Evolutionary conservation across 2,329 filamentous ascomycete genomes (phyloP), one percentile per base, ranked within the genome.

Genomic region (Fusarium foetens): DNA sequence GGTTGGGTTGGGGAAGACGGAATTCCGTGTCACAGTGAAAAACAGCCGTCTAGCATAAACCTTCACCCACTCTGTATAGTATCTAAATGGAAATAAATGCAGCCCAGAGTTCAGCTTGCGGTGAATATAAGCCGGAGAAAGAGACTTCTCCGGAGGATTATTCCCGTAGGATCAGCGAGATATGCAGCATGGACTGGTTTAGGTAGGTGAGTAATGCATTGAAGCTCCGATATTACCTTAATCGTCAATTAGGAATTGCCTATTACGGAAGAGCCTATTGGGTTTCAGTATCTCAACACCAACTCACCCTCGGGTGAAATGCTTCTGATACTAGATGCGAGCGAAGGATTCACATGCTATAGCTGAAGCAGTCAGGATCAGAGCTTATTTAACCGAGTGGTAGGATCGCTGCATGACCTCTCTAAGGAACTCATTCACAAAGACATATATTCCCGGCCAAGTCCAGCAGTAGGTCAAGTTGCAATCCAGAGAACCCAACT

Each of bases 261-360:
- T 8, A 35, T 19, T 7, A 8, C 17, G 7, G 17, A 27, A 7
- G n/a, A n/a, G 4, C 54, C 54, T 58, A 58, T 49, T 2, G 31
- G 23, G 8, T 1, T 14, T 49, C 13, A 19, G 31, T 9, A 19
- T 49, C 31, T 23, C 4, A 8, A 48, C 54, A 58, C 54, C 23
- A 49, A 49, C 8, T 58, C 5, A 14, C 3, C 19, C n/a, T 6
- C 14, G 8, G 39, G 6, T 14, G 31, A 36, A 13, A 8, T 31
- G 33, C 9, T 51, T 38, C 42, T 58, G 33, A 51, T 31, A 33
- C 17, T 25, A 54, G 29, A 19, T 2, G 6, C 6, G 7, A 19
- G 19, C 29, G 36, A 55, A 60, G 57, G 57, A 60, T 55, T 55
- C 23, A 13, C 3, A 19, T 60, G 27, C n/a, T 54, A 5, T 41